Conservation (phyloP, 192 early-diverging fungal genomes). For the Backusella westeae region DNA sequence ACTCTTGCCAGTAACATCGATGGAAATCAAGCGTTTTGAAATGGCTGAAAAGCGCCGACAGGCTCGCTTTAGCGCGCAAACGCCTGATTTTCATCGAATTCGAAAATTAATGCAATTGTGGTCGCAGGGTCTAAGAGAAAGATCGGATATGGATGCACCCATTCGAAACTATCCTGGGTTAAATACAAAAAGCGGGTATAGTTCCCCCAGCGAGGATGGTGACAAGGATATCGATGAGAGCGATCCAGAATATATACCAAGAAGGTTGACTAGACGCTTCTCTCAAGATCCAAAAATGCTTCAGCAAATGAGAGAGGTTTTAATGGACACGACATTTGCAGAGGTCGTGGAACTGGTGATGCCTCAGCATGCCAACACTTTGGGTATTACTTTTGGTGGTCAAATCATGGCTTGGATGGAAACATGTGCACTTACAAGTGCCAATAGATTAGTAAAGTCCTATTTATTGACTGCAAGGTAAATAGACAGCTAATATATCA, state of each 20-base stretch:
- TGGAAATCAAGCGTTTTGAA: constrained; percentile 54
- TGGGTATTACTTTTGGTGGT: constrained; percentile 69
- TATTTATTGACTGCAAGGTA: constrained; percentile 61
- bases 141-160: constrained; percentile 18
- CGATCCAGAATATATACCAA: not conserved
- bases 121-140: constrained; percentile 36
- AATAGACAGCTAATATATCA: not conserved
- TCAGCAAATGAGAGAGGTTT: constrained; percentile 19
- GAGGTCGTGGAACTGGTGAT: constrained; percentile 67
- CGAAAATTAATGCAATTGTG: constrained; percentile 42
- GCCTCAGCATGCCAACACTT: constrained; percentile 70
- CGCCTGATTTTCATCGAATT: constrained; percentile 29
- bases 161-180: constrained; percentile 31
- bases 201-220: not conserved
- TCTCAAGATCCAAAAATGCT: constrained; percentile 26
- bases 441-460: constrained; percentile 50
- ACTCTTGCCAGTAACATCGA: constrained; percentile 44
- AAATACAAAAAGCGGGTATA: not conserved
- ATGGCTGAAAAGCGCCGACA: constrained; percentile 55
- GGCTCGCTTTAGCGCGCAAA: constrained; percentile 36
- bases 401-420: constrained; percentile 78
- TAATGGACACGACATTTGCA: constrained; percentile 48
- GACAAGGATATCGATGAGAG: not conserved
- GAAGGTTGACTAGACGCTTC: constrained; percentile 5
- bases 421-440: constrained; percentile 56